A percentile compares a stretch with the other conserved stretches of the same genome.
Conservation (phyloP, 169 alveolate species). For the Plasmodium gonderi region DNA sequence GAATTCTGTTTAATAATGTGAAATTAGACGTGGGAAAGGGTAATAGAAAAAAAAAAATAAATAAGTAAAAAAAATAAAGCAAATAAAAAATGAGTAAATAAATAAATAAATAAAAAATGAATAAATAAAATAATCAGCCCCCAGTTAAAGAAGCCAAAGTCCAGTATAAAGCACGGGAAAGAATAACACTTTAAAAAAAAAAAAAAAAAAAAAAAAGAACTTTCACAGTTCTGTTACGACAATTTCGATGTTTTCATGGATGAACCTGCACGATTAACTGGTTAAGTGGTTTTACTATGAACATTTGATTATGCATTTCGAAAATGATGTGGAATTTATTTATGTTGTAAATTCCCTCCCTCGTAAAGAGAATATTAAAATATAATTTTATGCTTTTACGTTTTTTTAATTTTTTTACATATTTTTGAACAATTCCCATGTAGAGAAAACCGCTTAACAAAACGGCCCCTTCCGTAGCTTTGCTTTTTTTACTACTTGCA, state of each 20-base stretch:
- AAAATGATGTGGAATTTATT: slow-evolving; percentile 47
- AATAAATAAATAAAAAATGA: background rate
- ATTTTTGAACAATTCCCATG: slow-evolving; percentile 39
- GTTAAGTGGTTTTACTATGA: slow-evolving; percentile 43
- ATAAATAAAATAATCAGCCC: too few relatives aligned
- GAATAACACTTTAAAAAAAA: too few relatives aligned
- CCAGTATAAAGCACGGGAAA: too few relatives aligned
- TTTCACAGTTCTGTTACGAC: background rate
- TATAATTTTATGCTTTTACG: slow-evolving; percentile 30
- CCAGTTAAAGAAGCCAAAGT: too few relatives aligned
- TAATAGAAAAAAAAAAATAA: background rate
- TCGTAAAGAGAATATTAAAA: slow-evolving; percentile 45
- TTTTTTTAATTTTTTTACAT: slow-evolving; percentile 52
- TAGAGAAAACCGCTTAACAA: slow-evolving; percentile 31
- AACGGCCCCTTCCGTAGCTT: slow-evolving; percentile 3
- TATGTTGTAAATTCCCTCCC: slow-evolving; percentile 61
- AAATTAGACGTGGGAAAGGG: too few relatives aligned
- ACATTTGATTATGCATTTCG: slow-evolving; percentile 5
- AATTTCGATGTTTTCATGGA: background rate
- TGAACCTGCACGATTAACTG: slow-evolving; percentile 46
- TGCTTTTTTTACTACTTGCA: background rate
- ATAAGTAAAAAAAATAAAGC: background rate
- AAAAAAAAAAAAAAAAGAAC: background rate
- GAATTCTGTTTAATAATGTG: background rate
- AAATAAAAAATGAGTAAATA: background rate